Evolutionary conservation across 768 basidiomycete genomes (phyloP).

Genomic region (Suillus plorans): DNA sequence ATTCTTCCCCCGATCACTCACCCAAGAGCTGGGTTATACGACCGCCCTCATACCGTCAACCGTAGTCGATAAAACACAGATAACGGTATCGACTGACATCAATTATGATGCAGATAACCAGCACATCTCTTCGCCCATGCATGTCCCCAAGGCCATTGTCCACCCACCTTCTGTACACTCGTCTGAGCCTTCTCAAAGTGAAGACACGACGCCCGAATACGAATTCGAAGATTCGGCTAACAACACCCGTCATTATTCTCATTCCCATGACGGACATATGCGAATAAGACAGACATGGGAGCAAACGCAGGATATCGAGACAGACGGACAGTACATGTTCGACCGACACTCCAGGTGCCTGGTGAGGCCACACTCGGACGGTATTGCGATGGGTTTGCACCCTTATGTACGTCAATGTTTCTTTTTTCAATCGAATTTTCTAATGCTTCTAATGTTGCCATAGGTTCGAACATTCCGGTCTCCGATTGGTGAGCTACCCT

Average conservation of each 20-base stretch:
- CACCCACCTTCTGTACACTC: conserved; percentile 16
- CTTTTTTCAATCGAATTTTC: not conserved
- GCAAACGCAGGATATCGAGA: conserved; percentile 12
- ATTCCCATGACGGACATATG: conserved; percentile 24
- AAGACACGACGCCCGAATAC: conserved; percentile 39
- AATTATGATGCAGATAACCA: conserved; percentile 7
- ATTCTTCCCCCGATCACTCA: conserved; percentile 77
- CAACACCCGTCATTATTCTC: conserved; percentile 13
- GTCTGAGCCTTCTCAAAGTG: conserved; percentile 24
- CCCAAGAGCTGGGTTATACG: conserved; percentile 62
- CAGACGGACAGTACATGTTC: conserved; percentile 18
- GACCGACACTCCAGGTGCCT: conserved; percentile 27
- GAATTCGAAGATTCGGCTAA: conserved; percentile 34
- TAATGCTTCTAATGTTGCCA: conserved; percentile 16
- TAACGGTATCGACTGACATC: conserved; percentile 23
- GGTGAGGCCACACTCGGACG: conserved; percentile 31
- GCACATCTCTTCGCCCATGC: conserved; percentile 22
- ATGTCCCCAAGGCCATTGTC: conserved; percentile 22
- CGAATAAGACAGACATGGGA: conserved; percentile 24
- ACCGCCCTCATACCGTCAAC: conserved; percentile 31
- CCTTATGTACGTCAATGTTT: conserved; percentile 27
- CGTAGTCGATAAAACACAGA: conserved; percentile 26
- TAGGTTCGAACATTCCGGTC: conserved; percentile 31
- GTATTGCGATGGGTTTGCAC: conserved; percentile 22
- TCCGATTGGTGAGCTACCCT: conserved; percentile 27